phyloP scores from a whole-genome alignment of 768 basidiomycete species.

The Chalciporus pseudorubinellus region DNA sequence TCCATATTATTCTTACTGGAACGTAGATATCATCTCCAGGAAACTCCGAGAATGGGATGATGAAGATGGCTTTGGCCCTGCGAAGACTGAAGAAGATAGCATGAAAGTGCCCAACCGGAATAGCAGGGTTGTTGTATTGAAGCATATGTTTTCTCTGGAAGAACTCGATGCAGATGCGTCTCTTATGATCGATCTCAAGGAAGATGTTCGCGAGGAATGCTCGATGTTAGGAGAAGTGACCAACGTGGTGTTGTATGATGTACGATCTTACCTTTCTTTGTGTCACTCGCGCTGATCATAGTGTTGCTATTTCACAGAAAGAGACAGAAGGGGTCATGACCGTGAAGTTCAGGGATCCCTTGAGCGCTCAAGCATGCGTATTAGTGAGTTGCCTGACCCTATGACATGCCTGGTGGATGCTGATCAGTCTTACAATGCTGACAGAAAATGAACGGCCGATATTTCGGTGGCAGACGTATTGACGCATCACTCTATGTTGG shows the following conservation, averaged over 20 bases:
- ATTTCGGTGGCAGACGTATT: conserved; percentile 80
- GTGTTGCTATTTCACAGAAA: conserved; percentile 49
- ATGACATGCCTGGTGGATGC: neutral
- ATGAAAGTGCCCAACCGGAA: conserved; percentile 47
- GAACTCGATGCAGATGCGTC: conserved; percentile 85
- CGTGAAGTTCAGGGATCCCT: conserved; percentile 88
- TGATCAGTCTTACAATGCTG: neutral
- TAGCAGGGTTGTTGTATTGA: conserved; percentile 85
- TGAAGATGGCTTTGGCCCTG: conserved; percentile 86
- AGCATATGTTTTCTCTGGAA: conserved; percentile 89
- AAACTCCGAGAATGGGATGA: conserved; percentile 95
- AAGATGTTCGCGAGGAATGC: conserved; percentile 95
- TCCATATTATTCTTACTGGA: neutral
- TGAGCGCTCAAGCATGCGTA: conserved; percentile 93
- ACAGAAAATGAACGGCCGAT: conserved; percentile 94
- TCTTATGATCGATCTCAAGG: conserved; percentile 87
- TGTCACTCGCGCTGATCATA: conserved; percentile 1
- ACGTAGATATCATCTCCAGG: conserved; percentile 41
- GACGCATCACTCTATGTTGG: conserved; percentile 82
- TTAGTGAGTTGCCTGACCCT: conserved; percentile 47
- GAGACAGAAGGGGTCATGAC: conserved; percentile 95
- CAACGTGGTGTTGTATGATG: conserved; percentile 93
- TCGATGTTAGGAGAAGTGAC: conserved; percentile 90
- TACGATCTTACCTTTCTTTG: conserved; percentile 48
- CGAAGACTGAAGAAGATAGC: conserved; percentile 54